Evolutionary conservation across 2,329 filamentous ascomycete species (phyloP), one percentile per base, ranked within the genome.

Genomic region (Diaporthe longicolla): DNA sequence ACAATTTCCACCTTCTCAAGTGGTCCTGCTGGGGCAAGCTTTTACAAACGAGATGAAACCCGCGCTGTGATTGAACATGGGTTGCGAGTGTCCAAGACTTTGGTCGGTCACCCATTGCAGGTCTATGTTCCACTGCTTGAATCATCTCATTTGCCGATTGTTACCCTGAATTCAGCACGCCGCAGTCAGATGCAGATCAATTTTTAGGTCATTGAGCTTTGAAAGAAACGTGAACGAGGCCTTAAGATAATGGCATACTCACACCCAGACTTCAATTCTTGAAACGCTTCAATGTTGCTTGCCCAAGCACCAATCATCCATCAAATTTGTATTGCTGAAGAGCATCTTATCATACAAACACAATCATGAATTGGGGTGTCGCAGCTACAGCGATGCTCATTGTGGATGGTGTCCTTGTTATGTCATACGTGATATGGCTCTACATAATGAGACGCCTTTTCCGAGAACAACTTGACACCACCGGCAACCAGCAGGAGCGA

Each of bases 381-480:
- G 63, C 63, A 40, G 63, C 45, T 21, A 35, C 9, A 40, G 35
- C n/a, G 15, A 68, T 68, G 48, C 45, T 68, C 4, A 35, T 68
- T 54, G n/a, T 54, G n/a, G 48, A 68, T 35, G 63, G 11, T 21
- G 1, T 29, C 4, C 21, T 68, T 9, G n/a, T 68, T 11, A n/a
- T n/a, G 29, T 68, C 48, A 29, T 68, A 54, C 10, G 4, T 68
- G 8, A 9, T 68, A 37, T 68, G 48, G 63, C 48, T 24, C 48
- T 68, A 68, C 19, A 21, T 54, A 7, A 68, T 68, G 48, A 26
- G 35, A 21, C 63, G 63, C n/a, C 32, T 68, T 15, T 21, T 54
- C 17, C 48, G 4, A 15, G 45, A 9, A 24, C 21, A 21, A 26
- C 17, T 26, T 15, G n/a, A 29, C 32, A 21, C n/a, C n/a, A 7